Percentiles rank a stretch among this genome's conserved stretches.
Evolutionary conservation across 192 early-diverging fungal genomes (phyloP).

Genomic region (Dissophora ornata): DNA sequence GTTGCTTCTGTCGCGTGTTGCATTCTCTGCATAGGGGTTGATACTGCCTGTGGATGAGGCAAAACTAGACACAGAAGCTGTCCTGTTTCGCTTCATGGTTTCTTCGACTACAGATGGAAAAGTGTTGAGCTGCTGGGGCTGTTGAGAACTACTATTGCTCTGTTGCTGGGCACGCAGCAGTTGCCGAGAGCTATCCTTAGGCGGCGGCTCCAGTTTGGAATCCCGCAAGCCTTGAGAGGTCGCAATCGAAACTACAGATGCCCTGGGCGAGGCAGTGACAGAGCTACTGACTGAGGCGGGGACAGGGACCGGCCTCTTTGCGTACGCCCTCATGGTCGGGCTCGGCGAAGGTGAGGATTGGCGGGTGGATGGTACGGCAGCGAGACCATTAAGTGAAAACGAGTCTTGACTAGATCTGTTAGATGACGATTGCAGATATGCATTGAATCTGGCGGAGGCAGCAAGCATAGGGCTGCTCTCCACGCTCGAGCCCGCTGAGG

Average conservation of each 20-base stretch:
- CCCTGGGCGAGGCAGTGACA: constrained; percentile 15
- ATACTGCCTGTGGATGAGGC: constrained; percentile 11
- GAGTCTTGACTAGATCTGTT: constrained; percentile 20
- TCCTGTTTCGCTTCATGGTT: constrained; percentile 21
- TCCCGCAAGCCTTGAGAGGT: constrained; percentile 13
- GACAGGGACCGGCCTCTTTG: constrained; percentile 28
- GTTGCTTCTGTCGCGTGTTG: constrained; percentile 10
- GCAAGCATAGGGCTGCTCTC: constrained; percentile 26
- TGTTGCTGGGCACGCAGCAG: neutral
- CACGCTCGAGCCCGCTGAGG: neutral
- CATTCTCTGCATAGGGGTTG: constrained; percentile 26
- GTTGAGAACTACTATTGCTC: constrained; percentile 13
- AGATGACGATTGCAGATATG: constrained; percentile 22
- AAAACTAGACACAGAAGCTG: constrained; percentile 10
- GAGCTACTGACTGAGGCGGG: constrained; percentile 12
- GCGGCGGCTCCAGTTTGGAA: constrained; percentile 8
- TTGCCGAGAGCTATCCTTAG: constrained; percentile 21
- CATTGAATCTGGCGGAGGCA: constrained; percentile 39
- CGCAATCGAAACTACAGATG: neutral
- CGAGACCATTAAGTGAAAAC: neutral
- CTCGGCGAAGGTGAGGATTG: neutral
- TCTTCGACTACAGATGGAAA: constrained; percentile 34
- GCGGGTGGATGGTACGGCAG: constrained; percentile 12
- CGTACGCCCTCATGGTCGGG: constrained; percentile 8
- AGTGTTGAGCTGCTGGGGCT: constrained; percentile 1